A percentile compares a stretch with the other conserved stretches of the same genome.
Evolutionary conservation across 2,329 filamentous ascomycete species (phyloP).

Genomic region (Pyricularia grisea): DNA sequence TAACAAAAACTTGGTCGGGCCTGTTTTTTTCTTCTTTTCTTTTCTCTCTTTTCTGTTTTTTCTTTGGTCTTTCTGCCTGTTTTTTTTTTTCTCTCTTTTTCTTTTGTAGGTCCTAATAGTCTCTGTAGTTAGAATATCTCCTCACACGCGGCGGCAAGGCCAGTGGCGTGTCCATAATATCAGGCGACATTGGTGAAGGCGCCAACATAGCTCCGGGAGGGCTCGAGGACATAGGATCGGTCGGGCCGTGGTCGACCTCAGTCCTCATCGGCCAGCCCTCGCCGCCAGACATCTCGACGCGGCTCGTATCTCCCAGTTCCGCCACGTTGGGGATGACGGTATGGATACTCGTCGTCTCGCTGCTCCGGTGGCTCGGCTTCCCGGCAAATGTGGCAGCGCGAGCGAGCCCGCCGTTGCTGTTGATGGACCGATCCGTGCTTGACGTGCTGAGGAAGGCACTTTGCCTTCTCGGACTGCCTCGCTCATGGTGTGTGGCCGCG

Average conservation of each 20-base stretch:
- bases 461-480: constrained; percentile 3
- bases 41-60: background rate
- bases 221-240: background rate
- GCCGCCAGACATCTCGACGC: background rate
- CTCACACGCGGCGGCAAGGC: background rate
- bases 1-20: background rate
- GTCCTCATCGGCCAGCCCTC: background rate
- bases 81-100: background rate
- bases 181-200: background rate
- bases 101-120: background rate
- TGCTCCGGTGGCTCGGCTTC: background rate
- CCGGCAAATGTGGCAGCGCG: background rate
- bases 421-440: background rate
- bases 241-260: too few relatives aligned
- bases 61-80: background rate
- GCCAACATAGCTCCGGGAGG: background rate
- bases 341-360: background rate
- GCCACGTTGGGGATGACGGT: background rate
- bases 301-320: constrained; percentile 1
- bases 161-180: background rate
- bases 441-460: constrained; percentile 5
- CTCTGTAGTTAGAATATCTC: background rate
- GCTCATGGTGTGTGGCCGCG: constrained; percentile 8
- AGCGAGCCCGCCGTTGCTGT: background rate
- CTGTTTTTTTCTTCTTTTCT: background rate